Percentiles rank a stretch among this genome's conserved stretches.
phyloP scores from a whole-genome alignment of 257 asterid species.

The Rauvolfia tetraphylla region DNA sequence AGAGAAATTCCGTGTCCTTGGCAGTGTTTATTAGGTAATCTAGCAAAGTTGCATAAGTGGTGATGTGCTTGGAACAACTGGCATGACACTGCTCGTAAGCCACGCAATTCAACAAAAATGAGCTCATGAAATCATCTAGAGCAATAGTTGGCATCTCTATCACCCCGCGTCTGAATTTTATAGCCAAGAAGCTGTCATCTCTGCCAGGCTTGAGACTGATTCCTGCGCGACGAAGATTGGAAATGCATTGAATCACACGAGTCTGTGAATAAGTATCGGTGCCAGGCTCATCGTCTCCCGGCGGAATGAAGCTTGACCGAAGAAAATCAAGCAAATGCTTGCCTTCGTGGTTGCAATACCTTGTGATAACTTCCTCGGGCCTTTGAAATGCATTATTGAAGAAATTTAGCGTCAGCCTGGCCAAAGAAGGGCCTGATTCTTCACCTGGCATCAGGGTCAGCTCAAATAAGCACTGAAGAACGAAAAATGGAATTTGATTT shows the following conservation, averaged over 20 bases:
- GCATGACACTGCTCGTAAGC: conserved; percentile 87
- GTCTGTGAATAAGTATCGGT: conserved; percentile 21
- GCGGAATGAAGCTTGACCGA: conserved; percentile 61
- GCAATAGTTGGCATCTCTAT: conserved; percentile 71
- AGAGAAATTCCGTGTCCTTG: conserved; percentile 54
- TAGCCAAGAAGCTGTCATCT: conserved; percentile 50
- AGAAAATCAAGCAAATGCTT: conserved; percentile 82
- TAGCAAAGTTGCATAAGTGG: conserved; percentile 66
- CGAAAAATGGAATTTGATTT: conserved; percentile 78
- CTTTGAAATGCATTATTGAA: conserved; percentile 50
- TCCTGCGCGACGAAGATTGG: conserved; percentile 75
- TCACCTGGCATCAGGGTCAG: conserved; percentile 38
- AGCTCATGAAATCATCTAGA: conserved; percentile 70
- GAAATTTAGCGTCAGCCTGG: conserved; percentile 44
- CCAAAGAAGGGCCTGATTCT: conserved; percentile 38
- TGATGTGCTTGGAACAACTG: conserved; percentile 62
- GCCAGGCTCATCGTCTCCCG: conserved; percentile 27
- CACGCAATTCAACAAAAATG: conserved; percentile 71
- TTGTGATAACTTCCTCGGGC: conserved; percentile 34
- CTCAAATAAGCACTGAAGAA: conserved; percentile 56
- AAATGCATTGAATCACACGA: conserved; percentile 54
- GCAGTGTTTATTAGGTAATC: conserved; percentile 63
- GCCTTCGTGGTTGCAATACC: conserved; percentile 31
- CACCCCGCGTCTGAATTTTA: conserved; percentile 53
- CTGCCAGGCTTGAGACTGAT: conserved; percentile 37